A percentile compares a stretch with the other conserved stretches of the same genome.
These are phyloP conservation scores for Stromatinia cepivora DNA, from an alignment of 2,329 filamentous ascomycete genomes.

Conservation along the genomic window DNA sequence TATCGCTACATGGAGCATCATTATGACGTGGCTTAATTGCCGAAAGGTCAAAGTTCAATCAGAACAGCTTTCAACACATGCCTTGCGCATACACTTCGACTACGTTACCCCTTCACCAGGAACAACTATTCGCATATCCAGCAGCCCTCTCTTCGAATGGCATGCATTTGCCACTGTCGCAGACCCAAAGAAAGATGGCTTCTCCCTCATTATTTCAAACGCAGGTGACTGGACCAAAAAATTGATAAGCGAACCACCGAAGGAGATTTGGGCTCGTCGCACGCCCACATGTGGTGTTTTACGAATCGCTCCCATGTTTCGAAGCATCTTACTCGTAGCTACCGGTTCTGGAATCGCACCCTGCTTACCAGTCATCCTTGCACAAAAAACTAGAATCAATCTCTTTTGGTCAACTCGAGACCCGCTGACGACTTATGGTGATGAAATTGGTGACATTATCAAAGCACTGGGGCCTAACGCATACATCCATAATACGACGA, in stretches of 20 bases:
- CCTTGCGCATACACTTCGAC: constrained; percentile 68
- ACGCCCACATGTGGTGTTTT: constrained; percentile 67
- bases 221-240: constrained; percentile 73
- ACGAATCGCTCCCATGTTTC: constrained; percentile 66
- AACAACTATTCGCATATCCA: constrained; percentile 60
- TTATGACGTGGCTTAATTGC: constrained; percentile 72
- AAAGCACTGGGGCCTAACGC: constrained; percentile 40
- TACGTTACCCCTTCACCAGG: constrained; percentile 60
- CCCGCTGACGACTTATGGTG: constrained; percentile 41
- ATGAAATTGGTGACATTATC: constrained; percentile 40
- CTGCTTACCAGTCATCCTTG: constrained; percentile 47
- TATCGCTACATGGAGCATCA: constrained; percentile 62
- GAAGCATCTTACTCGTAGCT: constrained; percentile 63
- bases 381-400: constrained; percentile 31
- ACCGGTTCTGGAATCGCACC: constrained; percentile 76
- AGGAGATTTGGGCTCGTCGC: constrained; percentile 66
- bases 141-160: constrained; percentile 66
- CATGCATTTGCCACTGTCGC: constrained; percentile 77
- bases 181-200: constrained; percentile 53
- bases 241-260: constrained; percentile 62
- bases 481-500: constrained; percentile 43
- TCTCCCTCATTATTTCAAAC: constrained; percentile 69
- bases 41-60: constrained; percentile 65
- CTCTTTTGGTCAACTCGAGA: constrained; percentile 44
- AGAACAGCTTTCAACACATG: constrained; percentile 70